Percentiles rank a stretch among this genome's conserved stretches.
Evolutionary conservation across 1,284 basidiomycete genomes (phyloP).

Genomic region (Jaminaea rosea): DNA sequence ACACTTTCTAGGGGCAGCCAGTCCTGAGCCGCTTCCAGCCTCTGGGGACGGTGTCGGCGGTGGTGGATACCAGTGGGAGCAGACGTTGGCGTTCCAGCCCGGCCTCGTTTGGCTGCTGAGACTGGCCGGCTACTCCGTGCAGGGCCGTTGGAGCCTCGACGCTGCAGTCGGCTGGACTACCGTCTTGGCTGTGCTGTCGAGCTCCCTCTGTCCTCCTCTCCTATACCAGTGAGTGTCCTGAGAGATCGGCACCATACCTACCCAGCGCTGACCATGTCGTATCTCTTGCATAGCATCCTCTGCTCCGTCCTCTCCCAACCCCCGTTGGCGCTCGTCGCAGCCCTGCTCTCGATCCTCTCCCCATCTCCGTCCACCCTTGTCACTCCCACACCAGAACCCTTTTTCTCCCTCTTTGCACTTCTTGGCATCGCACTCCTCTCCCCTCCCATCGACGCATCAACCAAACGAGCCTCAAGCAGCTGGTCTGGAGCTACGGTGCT

Average conservation of each 20-base stretch:
- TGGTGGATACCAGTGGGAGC: slow-evolving; percentile 62
- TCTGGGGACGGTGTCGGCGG: neutral
- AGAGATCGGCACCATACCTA: neutral
- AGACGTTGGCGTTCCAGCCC: slow-evolving; percentile 81
- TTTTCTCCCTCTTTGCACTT: slow-evolving; percentile 72
- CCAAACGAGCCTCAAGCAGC: neutral
- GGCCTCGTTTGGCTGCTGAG: slow-evolving; percentile 48
- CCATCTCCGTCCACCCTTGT: slow-evolving; percentile 68
- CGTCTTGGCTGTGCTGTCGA: slow-evolving; percentile 16
- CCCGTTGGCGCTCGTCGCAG: slow-evolving; percentile 57
- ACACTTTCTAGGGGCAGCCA: slow-evolving; percentile 56
- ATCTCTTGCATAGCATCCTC: slow-evolving; percentile 40
- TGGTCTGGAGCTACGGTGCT: neutral
- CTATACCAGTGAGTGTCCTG: slow-evolving; percentile 56
- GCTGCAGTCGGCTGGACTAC: slow-evolving; percentile 15
- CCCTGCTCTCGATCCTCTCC: slow-evolving; percentile 65
- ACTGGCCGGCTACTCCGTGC: neutral
- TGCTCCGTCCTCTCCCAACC: slow-evolving; percentile 47
- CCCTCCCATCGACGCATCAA: neutral
- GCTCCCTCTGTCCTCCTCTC: slow-evolving; percentile 51
- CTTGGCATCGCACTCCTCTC: slow-evolving; percentile 52
- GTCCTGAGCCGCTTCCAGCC: slow-evolving; percentile 6
- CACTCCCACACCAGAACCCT: slow-evolving; percentile 70
- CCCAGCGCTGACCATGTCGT: neutral
- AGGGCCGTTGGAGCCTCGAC: slow-evolving; percentile 17